A percentile compares a stretch with the other conserved stretches of the same genome.
Evolutionary conservation across 768 basidiomycete genomes (phyloP).

Genomic region (Piloderma croceum): DNA sequence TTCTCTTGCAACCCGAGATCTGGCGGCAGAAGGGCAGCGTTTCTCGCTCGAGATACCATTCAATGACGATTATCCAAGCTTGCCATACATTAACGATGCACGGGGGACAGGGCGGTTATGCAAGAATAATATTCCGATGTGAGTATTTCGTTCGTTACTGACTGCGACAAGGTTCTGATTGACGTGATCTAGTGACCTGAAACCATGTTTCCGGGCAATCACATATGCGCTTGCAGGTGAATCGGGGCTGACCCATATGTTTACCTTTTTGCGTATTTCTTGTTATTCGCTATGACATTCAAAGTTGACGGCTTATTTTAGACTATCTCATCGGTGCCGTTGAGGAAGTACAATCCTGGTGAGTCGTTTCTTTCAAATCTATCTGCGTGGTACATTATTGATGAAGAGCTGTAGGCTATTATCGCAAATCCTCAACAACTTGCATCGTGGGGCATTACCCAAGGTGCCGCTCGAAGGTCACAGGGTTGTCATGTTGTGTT

Average conservation of each 20-base stretch:
- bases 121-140: conserved; percentile 70
- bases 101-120: conserved; percentile 91
- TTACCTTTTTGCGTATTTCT: conserved; percentile 79
- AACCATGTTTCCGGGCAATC: conserved; percentile 68
- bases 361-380: conserved; percentile 21
- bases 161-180: neutral
- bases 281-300: conserved; percentile 71
- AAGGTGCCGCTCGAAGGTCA: conserved; percentile 79
- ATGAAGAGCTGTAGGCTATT: conserved; percentile 51
- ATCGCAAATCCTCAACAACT: conserved; percentile 69
- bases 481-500: conserved; percentile 77
- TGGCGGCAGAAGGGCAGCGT: conserved; percentile 90
- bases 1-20: conserved; percentile 84
- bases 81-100: conserved; percentile 79
- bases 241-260: no score
- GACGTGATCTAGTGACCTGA: conserved; percentile 47
- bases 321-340: conserved; percentile 74
- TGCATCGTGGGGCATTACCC: conserved; percentile 74
- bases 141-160: conserved; percentile 28
- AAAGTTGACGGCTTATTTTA: conserved; percentile 65
- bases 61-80: conserved; percentile 83
- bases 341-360: conserved; percentile 85
- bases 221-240: conserved; percentile 80
- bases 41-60: conserved; percentile 80
- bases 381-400: neutral